phyloP scores from a whole-genome alignment of 108 stramenopile species.

The Nitzschia sp. region DNA sequence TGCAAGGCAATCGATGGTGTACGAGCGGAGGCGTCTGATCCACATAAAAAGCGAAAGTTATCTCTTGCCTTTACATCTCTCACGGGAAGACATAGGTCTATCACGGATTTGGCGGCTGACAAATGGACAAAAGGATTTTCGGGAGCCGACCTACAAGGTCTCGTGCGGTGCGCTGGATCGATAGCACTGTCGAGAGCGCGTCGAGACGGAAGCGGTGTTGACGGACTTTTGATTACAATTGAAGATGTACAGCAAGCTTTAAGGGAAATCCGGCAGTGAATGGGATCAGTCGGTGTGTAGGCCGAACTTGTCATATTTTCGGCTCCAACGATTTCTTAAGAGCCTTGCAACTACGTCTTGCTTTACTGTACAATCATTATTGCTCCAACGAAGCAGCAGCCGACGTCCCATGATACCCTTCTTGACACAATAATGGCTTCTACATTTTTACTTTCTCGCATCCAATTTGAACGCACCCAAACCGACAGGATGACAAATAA shows the following conservation, averaged over 20 bases:
- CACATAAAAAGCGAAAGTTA: slow-evolving; percentile 8
- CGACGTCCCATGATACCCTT: too few relatives aligned
- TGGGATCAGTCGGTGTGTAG: too few relatives aligned
- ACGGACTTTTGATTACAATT: slow-evolving; percentile 57
- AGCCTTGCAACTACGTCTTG: too few relatives aligned
- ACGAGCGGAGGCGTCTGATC: not conserved
- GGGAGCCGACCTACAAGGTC: slow-evolving; percentile 86
- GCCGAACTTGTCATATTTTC: too few relatives aligned
- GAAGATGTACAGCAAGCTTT: slow-evolving; percentile 65
- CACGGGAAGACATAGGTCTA: not conserved
- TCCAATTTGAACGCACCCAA: too few relatives aligned
- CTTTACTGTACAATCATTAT: not conserved
- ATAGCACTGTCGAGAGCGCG: slow-evolving; percentile 64
- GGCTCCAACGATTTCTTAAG: too few relatives aligned
- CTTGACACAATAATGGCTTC: too few relatives aligned
- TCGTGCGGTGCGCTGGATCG: slow-evolving; percentile 86
- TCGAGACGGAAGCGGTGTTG: slow-evolving; percentile 56
- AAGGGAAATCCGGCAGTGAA: slow-evolving; percentile 48
- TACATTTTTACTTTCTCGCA: too few relatives aligned
- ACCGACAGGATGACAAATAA: too few relatives aligned
- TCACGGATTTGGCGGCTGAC: slow-evolving; percentile 67
- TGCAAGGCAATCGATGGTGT: slow-evolving; percentile 64
- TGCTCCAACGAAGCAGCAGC: not conserved
- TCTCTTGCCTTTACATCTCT: not conserved
- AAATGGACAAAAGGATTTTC: slow-evolving; percentile 74